Evolutionary conservation across 306 rosid genomes (phyloP).

Genomic region (Castanopsis chinensis): DNA sequence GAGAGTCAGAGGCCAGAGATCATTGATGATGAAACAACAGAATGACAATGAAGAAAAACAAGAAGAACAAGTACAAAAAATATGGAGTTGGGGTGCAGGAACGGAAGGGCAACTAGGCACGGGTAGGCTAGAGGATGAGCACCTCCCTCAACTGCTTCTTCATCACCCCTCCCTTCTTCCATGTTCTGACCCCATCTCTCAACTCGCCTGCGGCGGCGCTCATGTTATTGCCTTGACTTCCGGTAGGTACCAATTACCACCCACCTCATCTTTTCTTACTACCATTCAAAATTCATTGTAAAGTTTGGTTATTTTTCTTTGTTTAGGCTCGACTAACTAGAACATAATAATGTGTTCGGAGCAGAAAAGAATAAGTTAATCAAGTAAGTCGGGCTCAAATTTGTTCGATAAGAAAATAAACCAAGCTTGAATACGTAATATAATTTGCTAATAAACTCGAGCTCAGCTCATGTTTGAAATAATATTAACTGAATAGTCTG

Average conservation of each 20-base stretch:
- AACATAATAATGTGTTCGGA: too few relatives aligned
- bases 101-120: constrained; percentile 84
- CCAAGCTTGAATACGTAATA: too few relatives aligned
- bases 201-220: constrained; percentile 86
- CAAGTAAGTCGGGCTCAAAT: too few relatives aligned
- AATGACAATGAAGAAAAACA: neutral
- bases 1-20: neutral
- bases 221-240: constrained; percentile 75
- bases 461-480: too few relatives aligned
- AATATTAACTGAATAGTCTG: too few relatives aligned
- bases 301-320: too few relatives aligned
- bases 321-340: too few relatives aligned
- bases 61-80: constrained; percentile 20
- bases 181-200: constrained; percentile 39
- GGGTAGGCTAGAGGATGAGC: constrained; percentile 51
- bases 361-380: too few relatives aligned
- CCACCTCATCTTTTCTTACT: neutral
- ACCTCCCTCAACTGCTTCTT: constrained; percentile 60
- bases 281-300: neutral
- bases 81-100: constrained; percentile 99
- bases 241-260: constrained; percentile 24
- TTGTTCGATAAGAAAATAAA: too few relatives aligned
- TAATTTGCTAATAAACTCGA: too few relatives aligned
- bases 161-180: constrained; percentile 27
- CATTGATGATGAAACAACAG: constrained; percentile 14